phyloP scores from a whole-genome alignment of 1,139 yeast genomes.

The Saccharomycopsis hybrid region DNA sequence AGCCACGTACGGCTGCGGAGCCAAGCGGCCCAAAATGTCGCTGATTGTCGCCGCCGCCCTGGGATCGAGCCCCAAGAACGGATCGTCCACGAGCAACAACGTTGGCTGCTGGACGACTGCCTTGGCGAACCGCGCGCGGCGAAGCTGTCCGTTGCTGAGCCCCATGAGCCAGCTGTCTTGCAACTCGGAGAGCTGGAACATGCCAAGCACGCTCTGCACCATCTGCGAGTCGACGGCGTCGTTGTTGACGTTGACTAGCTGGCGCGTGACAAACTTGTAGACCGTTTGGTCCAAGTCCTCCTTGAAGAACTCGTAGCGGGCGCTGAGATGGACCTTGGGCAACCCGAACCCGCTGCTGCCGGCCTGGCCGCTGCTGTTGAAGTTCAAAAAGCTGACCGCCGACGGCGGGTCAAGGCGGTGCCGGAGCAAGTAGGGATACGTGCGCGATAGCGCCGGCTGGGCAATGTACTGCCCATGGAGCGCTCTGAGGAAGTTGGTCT shows the following conservation, averaged over 20 bases:
- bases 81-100: slow-evolving; percentile 76
- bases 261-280: slow-evolving; percentile 42
- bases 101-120: slow-evolving; percentile 61
- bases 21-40: slow-evolving; percentile 34
- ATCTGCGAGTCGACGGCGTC: slow-evolving; percentile 30
- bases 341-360: too few species aligned
- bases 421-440: slow-evolving; percentile 49
- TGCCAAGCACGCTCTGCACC: slow-evolving; percentile 39
- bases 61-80: slow-evolving; percentile 87
- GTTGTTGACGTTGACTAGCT: slow-evolving; percentile 26
- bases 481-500: slow-evolving; percentile 37
- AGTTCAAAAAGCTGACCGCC: slow-evolving; percentile 50
- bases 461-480: slow-evolving; percentile 43
- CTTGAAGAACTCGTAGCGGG: slow-evolving; percentile 80
- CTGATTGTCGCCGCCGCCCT: slow-evolving; percentile 57
- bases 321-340: slow-evolving; percentile 74
- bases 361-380: slow-evolving; percentile 33
- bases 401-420: slow-evolving; percentile 28
- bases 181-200: slow-evolving; percentile 50
- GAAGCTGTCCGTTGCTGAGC: slow-evolving; percentile 85
- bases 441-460: slow-evolving; percentile 45
- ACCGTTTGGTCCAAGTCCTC: slow-evolving; percentile 79
- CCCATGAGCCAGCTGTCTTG: slow-evolving; percentile 76
- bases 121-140: slow-evolving; percentile 82
- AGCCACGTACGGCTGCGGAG: slow-evolving; percentile 43